phyloP scores from a whole-genome alignment of 768 basidiomycete species.

The Xerocomus brunneocitrinus region DNA sequence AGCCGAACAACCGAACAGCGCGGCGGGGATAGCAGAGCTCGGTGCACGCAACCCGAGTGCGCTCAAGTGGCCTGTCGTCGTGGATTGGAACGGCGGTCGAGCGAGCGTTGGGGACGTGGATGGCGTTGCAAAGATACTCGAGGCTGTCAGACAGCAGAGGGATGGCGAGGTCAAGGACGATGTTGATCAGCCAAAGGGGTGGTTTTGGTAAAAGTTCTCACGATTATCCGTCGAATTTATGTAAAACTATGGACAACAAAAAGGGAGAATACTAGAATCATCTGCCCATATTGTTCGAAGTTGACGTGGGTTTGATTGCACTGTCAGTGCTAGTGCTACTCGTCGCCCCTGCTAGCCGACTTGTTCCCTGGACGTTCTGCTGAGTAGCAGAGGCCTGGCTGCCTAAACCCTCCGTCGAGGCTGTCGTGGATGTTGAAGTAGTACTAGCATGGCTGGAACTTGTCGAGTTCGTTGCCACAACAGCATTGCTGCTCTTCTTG shows the following conservation, averaged over 20 bases:
- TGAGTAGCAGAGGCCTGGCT: neutral
- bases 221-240: neutral
- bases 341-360: neutral
- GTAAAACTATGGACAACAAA: neutral
- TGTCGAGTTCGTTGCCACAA: no score
- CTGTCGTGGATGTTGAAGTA: neutral
- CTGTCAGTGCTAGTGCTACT: neutral
- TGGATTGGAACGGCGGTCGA: slow-evolving; percentile 67
- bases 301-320: neutral
- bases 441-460: neutral
- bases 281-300: neutral
- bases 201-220: slow-evolving; percentile 39
- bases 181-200: slow-evolving; percentile 41
- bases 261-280: neutral
- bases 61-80: slow-evolving; percentile 76
- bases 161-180: slow-evolving; percentile 55
- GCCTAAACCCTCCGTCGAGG: neutral
- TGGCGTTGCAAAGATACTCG: slow-evolving; percentile 64
- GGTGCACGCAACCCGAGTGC: slow-evolving; percentile 53
- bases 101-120: slow-evolving; percentile 65
- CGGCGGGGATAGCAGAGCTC: slow-evolving; percentile 45
- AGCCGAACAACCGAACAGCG: slow-evolving; percentile 36
- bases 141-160: slow-evolving; percentile 56
- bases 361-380: neutral
- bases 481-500: slow-evolving; percentile 24